phyloP scores from a whole-genome alignment of 2,329 filamentous ascomycete species.

The Periconia macrospinosa region DNA sequence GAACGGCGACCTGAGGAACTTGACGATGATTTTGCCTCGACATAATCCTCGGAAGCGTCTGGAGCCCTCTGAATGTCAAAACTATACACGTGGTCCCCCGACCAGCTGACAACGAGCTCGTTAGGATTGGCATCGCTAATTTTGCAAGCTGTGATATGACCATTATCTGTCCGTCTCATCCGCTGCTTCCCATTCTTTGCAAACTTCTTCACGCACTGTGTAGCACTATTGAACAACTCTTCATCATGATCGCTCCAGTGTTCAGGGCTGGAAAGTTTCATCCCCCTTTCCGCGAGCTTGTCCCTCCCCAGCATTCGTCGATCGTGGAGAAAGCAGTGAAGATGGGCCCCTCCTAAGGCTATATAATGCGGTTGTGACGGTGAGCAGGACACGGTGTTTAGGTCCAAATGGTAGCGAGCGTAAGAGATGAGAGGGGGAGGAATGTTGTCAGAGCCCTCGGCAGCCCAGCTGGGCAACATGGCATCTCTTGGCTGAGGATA shows the following conservation, averaged over 20 bases:
- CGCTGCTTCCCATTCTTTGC: constrained; percentile 61
- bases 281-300: constrained; percentile 56
- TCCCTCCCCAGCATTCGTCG: constrained; percentile 68
- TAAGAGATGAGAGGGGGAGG: constrained; percentile 69
- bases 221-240: constrained; percentile 61
- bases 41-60: constrained; percentile 52
- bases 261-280: constrained; percentile 44
- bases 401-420: constrained; percentile 62
- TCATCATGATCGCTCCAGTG: constrained; percentile 52
- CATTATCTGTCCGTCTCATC: constrained; percentile 58
- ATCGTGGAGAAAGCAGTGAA: constrained; percentile 71
- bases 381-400: constrained; percentile 71
- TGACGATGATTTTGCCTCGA: constrained; percentile 15
- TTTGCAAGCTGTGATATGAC: constrained; percentile 71
- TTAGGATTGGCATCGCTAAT: constrained; percentile 70
- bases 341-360: constrained; percentile 67
- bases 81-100: constrained; percentile 66
- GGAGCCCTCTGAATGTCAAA: constrained; percentile 65
- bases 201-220: constrained; percentile 67
- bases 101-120: constrained; percentile 70
- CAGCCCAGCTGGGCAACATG: constrained; percentile 26
- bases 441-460: constrained; percentile 53
- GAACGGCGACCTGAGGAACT: constrained; percentile 20
- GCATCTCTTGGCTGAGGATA: constrained; percentile 54
- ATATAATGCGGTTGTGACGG: constrained; percentile 70